Evolutionary conservation across 169 alveolate species (phyloP), one percentile per base, ranked within the genome.

Genomic region (Plasmodium coatneyi): DNA sequence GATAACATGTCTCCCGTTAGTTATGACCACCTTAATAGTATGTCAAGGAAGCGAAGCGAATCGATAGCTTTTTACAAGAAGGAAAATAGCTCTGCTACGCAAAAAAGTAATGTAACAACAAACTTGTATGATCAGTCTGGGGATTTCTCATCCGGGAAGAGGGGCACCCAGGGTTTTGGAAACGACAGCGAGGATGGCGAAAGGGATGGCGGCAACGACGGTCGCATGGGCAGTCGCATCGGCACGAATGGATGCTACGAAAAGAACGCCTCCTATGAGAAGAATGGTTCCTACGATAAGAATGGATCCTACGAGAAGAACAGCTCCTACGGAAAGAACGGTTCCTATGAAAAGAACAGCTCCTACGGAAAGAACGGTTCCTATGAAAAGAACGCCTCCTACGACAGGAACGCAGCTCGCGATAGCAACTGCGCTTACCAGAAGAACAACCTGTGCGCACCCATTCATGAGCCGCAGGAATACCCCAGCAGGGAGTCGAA

Each of bases 11-110:
- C 78, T 32, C 52, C 39, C 22, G 60, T 10, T 1, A 72, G 28
- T 76, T 28, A 84, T 72, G 82, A 84, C 66, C 19, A 5, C 60
- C 54, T 36, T 84, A n/a, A 84, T 84, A 74, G 80, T 39, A 28
- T 9, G 9, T 34, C 34, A 19, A 54, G 66, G 39, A 86, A 86
- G 66, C 60, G 19, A 39, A 86, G 56, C 71, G 93, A 86, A 74
- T 56, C 86, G 28, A 34, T 70, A 30, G 12, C 71, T 66, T 52
- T 14, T 71, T 71, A 83, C 54, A 71, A 71, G 30, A 83, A 34
- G 49, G 52, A 83, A 70, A 83, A 71, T 41, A 41, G 71, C 49
- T 66, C 76, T 66, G 41, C 71, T 7, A 86, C 71, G 28, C 56
- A 79, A 86, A 72, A 76, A 86, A 76, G 71, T 41, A 80, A 86